Evolutionary conservation across 768 basidiomycete species (phyloP).

Genomic region (Lentinula guzmanii): DNA sequence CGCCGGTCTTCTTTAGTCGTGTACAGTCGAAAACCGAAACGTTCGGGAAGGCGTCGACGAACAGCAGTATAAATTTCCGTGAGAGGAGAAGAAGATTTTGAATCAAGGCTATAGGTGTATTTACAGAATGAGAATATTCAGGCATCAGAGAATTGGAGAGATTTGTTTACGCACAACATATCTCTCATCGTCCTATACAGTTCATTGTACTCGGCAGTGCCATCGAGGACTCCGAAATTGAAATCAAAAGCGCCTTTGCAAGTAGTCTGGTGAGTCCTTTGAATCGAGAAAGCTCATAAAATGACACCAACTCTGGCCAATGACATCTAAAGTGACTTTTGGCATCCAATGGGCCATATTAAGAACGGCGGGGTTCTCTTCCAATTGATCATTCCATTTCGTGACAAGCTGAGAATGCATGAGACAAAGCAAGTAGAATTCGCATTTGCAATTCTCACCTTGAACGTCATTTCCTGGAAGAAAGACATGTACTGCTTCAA

Average conservation of each 20-base stretch:
- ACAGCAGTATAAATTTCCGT: not conserved
- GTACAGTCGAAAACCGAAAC: not conserved
- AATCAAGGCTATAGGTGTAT: not conserved
- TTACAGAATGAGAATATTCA: not conserved
- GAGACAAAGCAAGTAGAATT: slow-evolving; percentile 7
- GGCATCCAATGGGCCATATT: slow-evolving; percentile 20
- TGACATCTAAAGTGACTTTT: slow-evolving; percentile 28
- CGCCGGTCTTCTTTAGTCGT: not conserved
- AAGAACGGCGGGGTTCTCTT: slow-evolving; percentile 8
- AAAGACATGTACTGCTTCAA: slow-evolving; percentile 18
- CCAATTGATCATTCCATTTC: slow-evolving; percentile 4
- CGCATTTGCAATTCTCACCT: slow-evolving; percentile 5
- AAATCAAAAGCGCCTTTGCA: slow-evolving; percentile 23
- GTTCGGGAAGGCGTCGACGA: not conserved
- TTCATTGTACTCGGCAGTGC: not conserved
- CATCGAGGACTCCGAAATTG: slow-evolving; percentile 14
- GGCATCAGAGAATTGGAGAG: not conserved
- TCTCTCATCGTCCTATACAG: slow-evolving; percentile 1
- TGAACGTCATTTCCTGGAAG: slow-evolving; percentile 17
- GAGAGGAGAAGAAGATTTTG: not conserved
- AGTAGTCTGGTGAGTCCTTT: not conserved
- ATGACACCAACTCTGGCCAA: slow-evolving; percentile 22
- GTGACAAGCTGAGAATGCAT: slow-evolving; percentile 18
- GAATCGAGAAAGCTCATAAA: not conserved
- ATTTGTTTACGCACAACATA: not conserved